Evolutionary conservation across 164 flowering plant genomes (phyloP), one percentile per base, ranked within the genome.

Genomic region (Vitis cinerea): DNA sequence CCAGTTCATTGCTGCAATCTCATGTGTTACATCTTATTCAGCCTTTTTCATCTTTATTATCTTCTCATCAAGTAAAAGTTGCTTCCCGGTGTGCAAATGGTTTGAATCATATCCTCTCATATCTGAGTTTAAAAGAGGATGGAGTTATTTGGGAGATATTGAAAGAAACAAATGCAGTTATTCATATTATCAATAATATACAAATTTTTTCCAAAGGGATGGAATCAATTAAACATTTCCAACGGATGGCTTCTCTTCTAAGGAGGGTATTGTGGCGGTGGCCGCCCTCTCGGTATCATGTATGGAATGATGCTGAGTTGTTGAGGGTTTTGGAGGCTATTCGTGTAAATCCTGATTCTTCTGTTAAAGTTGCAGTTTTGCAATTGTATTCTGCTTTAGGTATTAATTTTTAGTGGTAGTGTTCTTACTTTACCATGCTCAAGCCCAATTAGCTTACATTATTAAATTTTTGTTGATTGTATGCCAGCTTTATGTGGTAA

Each of bases 381-480:
- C 87, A 82, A 75, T 59, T 92, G 73, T 92, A 79, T 79, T 81
- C 92, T 71, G 75, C 89, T 60, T 47, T 92, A 89, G 98, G 97
- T 92, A 88, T 69, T 64, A 30, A 15, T 71, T 59, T 67, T 64
- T 70, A 70, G 61, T 62, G 73, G 80, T 71, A 65, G 60, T 70
- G 29, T 47, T 78, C 62, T 60, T 74, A 73, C 58, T 53, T 65
- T 37, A 19, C 37, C 19, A 13, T 61, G 44, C 69, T 69, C 51
- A 64, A 48, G 50, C 67, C 13, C 8, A 66, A 30, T 16, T 56
- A 23, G 58, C 44, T 48, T 70, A 12, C 58, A 49, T 61, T 67
- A 2, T 29, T 72, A 50, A 23, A 59, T 8, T 53, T 27, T 31
- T 55, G 10, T 57, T 55, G 9, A 60, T 70, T 70, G 63, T 49